Evolutionary conservation across 768 basidiomycete species (phyloP), one percentile per base, ranked within the genome.

Genomic region (Leccinum uliginosum): DNA sequence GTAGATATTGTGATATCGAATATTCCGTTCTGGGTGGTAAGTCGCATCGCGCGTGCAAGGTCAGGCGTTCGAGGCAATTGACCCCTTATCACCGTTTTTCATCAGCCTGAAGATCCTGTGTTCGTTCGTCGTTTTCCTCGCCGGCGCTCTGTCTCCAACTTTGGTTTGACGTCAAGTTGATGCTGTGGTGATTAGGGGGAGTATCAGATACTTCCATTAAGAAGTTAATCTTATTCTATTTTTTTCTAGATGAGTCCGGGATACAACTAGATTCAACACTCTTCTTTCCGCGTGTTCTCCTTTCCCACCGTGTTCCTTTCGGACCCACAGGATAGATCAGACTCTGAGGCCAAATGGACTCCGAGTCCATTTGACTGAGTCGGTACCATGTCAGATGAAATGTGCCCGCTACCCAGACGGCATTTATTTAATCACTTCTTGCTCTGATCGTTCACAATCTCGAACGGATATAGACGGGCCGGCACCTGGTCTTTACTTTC

Each of bases 81-180:
- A 51, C 23, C 1, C 8, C 46, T 34, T 32, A 40, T 45, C 24
- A 5, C 10, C 47, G 23, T 19, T 32, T 54, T 24, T 29, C 24
- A 12, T 43, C 59, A 78, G 76, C 60, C 61, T 17, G 76, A 78
- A 48, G 75, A 78, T 50, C 73, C 75, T 38, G 66, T 75, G 3
- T 57, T 63, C 5, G 61, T 71, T 17, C 50, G 53, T 10, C 62
- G 60, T 6, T 76, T 76, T 55, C 78, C 78, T 48, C 69, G 75
- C 2, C 61, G 68, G 17, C 69, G 66, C 38, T 74, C 73, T 1
- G 64, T 73, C 1, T 69, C 70, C 4, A 76, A 76, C 54, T 75
- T 78, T 55, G 60, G 57, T 44, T 50, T 67, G 46, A 78, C 75
- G 78, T 50, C 34, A 3, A 27, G 32, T 34, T 59, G 51, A 62